Evolutionary conservation across 1,284 basidiomycete genomes (phyloP).

Genomic region (Omphalotus olearius): DNA sequence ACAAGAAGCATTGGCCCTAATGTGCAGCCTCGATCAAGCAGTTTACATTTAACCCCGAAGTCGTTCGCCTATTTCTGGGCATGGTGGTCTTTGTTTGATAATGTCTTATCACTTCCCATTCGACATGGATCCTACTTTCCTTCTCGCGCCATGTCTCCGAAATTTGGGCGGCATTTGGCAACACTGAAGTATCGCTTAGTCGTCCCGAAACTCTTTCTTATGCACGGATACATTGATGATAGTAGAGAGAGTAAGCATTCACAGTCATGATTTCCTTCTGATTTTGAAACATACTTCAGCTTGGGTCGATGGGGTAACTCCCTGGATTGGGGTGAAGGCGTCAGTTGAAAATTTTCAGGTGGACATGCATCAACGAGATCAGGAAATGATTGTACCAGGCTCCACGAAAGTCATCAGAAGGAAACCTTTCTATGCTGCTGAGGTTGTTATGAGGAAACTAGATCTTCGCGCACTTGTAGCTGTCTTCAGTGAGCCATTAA

Average conservation of each 20-base stretch:
- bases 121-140: constrained; percentile 85
- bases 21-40: constrained; percentile 45
- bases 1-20: constrained; percentile 25
- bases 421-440: constrained; percentile 92
- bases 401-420: constrained; percentile 59
- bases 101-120: constrained; percentile 78
- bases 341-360: constrained; percentile 80
- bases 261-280: constrained; percentile 2
- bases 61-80: constrained; percentile 89
- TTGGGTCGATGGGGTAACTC: constrained; percentile 77
- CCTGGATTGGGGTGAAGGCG: constrained; percentile 83
- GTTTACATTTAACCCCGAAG: constrained; percentile 85
- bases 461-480: constrained; percentile 81
- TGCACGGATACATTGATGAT: constrained; percentile 86
- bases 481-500: constrained; percentile 70
- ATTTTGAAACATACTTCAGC: constrained; percentile 32
- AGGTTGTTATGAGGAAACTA: constrained; percentile 77
- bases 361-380: constrained; percentile 91
- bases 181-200: constrained; percentile 92
- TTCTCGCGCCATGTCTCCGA: constrained; percentile 73
- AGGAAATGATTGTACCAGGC: constrained; percentile 61
- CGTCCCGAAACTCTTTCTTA: constrained; percentile 77
- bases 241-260: constrained; percentile 48
- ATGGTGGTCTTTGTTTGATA: constrained; percentile 89
- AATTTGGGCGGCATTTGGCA: constrained; percentile 85